Evolutionary conservation across 345 rosid species (phyloP).

Genomic region (Balakata baccata): DNA sequence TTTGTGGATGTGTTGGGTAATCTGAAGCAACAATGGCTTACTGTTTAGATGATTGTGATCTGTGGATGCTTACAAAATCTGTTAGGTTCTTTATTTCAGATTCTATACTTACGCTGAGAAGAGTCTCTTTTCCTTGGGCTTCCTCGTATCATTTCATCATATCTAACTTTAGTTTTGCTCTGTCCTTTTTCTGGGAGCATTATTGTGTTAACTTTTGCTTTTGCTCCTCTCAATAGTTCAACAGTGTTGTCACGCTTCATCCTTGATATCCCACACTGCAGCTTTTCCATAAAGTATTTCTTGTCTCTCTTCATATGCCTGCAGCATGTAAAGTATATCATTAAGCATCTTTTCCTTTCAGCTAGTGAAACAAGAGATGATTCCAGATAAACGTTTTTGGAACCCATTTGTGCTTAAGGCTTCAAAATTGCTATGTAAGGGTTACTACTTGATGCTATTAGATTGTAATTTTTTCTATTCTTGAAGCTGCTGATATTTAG

Average conservation of each 20-base stretch:
- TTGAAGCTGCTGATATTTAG: no score
- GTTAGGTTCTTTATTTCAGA: background rate
- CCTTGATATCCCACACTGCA: slow-evolving; percentile 48
- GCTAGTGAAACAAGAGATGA: background rate
- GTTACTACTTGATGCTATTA: no score
- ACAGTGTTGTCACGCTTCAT: slow-evolving; percentile 43
- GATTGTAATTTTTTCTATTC: no score
- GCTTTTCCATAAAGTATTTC: slow-evolving; percentile 44
- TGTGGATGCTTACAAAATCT: background rate
- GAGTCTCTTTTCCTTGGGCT: slow-evolving; percentile 14
- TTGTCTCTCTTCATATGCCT: slow-evolving; percentile 57
- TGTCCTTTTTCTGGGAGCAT: slow-evolving; percentile 1
- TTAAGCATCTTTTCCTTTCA: background rate
- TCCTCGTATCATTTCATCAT: slow-evolving; percentile 61
- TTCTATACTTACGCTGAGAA: slow-evolving; percentile 29
- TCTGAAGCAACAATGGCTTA: slow-evolving; percentile 27
- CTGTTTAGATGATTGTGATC: background rate
- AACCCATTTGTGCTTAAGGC: background rate
- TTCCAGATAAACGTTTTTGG: background rate
- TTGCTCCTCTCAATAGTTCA: slow-evolving; percentile 38
- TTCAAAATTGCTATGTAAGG: no score
- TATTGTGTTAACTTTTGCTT: slow-evolving; percentile 10
- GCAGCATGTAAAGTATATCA: slow-evolving; percentile 5
- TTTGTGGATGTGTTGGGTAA: slow-evolving; percentile 5
- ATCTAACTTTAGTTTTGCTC: slow-evolving; percentile 26